Percentiles rank a stretch among this genome's conserved stretches.
Evolutionary conservation across 2,329 filamentous ascomycete genomes (phyloP).

Genomic region (Beauveria brongniartii): DNA sequence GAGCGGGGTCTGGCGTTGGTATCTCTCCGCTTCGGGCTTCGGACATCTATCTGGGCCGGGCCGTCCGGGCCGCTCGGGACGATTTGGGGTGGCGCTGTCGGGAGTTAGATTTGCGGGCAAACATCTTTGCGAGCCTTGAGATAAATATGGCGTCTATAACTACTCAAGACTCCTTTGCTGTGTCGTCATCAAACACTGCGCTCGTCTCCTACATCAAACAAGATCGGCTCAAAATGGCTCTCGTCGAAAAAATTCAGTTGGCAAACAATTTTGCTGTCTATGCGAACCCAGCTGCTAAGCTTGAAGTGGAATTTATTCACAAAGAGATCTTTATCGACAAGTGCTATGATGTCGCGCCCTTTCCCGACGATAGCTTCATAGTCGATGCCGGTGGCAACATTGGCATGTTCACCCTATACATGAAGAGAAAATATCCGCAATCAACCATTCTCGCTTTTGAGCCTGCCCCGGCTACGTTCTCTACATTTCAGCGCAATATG

Average conservation of each 20-base stretch:
- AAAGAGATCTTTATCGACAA: slow-evolving; percentile 18
- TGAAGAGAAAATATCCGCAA: slow-evolving; percentile 18
- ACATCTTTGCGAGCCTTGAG: not conserved
- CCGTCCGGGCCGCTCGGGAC: not conserved
- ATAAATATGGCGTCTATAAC: not conserved
- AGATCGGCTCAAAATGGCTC: not conserved
- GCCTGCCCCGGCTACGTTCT: slow-evolving; percentile 17
- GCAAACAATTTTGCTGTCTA: not conserved
- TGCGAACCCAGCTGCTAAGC: not conserved
- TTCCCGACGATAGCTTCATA: slow-evolving; percentile 14
- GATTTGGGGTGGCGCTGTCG: not conserved
- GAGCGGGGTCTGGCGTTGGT: not conserved
- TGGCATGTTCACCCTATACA: slow-evolving; percentile 20
- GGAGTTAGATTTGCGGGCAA: not conserved
- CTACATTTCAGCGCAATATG: slow-evolving; percentile 16
- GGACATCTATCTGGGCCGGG: not conserved
- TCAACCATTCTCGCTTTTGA: slow-evolving; percentile 20
- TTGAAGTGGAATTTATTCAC: slow-evolving; percentile 16
- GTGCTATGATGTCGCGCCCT: slow-evolving; percentile 14
- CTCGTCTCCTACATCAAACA: not conserved
- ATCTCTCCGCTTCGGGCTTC: not conserved
- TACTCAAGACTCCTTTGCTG: not conserved
- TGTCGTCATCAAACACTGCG: no score
- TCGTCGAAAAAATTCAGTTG: not conserved
- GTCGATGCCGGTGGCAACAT: slow-evolving; percentile 21